These are phyloP conservation scores for Rickenella mellea DNA, from an alignment of 768 basidiomycete genomes.

Conservation along the genomic window DNA sequence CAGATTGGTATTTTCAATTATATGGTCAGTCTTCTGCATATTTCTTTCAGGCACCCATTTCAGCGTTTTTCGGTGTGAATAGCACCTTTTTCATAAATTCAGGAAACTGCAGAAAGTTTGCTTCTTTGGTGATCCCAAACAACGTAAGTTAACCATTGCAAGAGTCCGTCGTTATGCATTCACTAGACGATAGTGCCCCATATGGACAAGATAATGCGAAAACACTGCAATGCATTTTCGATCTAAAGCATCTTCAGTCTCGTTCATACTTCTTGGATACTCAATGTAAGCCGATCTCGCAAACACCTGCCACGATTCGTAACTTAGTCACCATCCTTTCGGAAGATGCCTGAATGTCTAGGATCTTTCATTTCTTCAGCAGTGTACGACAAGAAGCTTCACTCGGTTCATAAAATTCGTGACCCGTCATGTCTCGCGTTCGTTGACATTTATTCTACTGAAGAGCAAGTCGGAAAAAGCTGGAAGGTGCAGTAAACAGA, in stretches of 20 bases:
- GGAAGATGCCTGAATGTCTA: conserved; percentile 41
- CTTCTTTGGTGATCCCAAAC: conserved; percentile 46
- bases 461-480: conserved; percentile 29
- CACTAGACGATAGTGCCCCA: conserved; percentile 33
- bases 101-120: conserved; percentile 31
- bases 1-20: conserved; percentile 41
- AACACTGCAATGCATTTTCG: conserved; percentile 35
- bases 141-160: conserved; percentile 25
- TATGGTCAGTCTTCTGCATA: conserved; percentile 22
- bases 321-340: background rate
- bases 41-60: background rate
- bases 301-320: background rate
- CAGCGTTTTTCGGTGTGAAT: background rate
- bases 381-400: conserved; percentile 32
- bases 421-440: conserved; percentile 31
- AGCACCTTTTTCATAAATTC: conserved; percentile 38
- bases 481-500: conserved; percentile 27
- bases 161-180: background rate
- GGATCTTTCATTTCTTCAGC: conserved; percentile 39
- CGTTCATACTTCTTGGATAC: conserved; percentile 32
- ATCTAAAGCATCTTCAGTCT: conserved; percentile 30
- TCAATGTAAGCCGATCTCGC: conserved; percentile 28
- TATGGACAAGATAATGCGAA: conserved; percentile 33
- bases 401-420: conserved; percentile 26
- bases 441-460: conserved; percentile 29